A percentile compares a stretch with the other conserved stretches of the same genome.
Conservation (phyloP, 2,329 filamentous ascomycete genomes). For the Cordyceps tenuipes region DNA sequence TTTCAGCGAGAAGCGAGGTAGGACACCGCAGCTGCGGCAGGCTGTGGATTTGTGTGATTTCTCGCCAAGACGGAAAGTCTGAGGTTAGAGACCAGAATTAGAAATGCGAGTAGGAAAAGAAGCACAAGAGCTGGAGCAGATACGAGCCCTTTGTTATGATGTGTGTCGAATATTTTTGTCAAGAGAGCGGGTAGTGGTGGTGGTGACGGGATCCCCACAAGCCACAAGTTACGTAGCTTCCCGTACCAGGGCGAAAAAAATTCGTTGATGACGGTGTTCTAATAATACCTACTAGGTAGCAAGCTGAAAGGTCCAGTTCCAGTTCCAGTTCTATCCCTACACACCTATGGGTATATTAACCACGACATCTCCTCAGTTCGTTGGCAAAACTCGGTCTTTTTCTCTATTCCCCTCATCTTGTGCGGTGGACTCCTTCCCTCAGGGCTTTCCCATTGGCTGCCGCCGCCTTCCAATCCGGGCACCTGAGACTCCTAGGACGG, state of each 20-base stretch:
- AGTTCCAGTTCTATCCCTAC: background rate
- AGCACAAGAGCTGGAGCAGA: background rate
- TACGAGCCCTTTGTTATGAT: background rate
- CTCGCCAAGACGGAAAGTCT: background rate
- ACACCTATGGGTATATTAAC: too few relatives aligned
- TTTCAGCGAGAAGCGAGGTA: too few relatives aligned
- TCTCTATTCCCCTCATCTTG: background rate
- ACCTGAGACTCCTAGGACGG: too few relatives aligned
- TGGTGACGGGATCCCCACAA: background rate
- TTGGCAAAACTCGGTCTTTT: background rate
- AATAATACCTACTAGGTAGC: too few relatives aligned
- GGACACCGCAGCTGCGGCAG: background rate
- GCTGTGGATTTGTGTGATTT: background rate
- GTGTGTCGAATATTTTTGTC: background rate
- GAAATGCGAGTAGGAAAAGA: background rate
- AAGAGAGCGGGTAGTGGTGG: background rate
- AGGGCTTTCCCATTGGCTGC: background rate
- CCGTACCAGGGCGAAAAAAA: background rate
- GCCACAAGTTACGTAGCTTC: too few relatives aligned
- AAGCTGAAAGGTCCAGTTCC: background rate
- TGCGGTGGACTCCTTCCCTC: background rate
- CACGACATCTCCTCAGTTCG: too few relatives aligned
- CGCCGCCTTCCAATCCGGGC: background rate
- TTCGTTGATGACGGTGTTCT: background rate
- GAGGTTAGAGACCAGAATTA: background rate